Evolutionary conservation across 2,329 filamentous ascomycete species (phyloP), one percentile per base, ranked within the genome.

Genomic region (Phialemoniopsis sp.): DNA sequence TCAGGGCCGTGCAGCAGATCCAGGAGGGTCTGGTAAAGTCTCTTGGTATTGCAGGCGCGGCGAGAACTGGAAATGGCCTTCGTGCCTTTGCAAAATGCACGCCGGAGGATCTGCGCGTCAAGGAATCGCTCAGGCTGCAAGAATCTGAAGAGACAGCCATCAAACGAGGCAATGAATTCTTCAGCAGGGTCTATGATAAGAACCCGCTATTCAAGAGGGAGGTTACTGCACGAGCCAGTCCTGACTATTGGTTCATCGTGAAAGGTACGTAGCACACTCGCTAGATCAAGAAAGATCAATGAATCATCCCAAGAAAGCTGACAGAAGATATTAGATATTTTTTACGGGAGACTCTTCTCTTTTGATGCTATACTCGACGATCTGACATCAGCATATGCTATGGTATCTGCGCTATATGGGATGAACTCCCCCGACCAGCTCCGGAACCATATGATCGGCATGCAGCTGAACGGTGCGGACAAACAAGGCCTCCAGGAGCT

Each of bases 381-480:
- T 18, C 18, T 42, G 12, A 42, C 40, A 5, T 33, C 40, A 10
- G 36, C 26, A n/a, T 36, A 39, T 14, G 40, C 37, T 6, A 42
- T 42, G 32, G 37, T 42, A n/a, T 39, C 40, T 15, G 40, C 26
- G 8, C 34, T 41, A 8, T 41, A 41, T 28, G 39, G 39, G 13
- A 35, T 44, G 31, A 29, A 44, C 29, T 42, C 39, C 30, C 39
- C 19, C 18, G 36, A 36, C 19, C 42, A 45, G 29, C 36, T 42
- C 8, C 42, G 38, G 36, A 37, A 37, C 29, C 42, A 44, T 34
- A 39, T 42, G 42, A 44, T 39, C 26, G 42, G 42, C 9, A 42
- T 44, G 36, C 30, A 42, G n/a, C 36, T 26, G 18, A 44, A 44
- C 31, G 42, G 42, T 4, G 39, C 35, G 4, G 30, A 26, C 7